phyloP scores from a whole-genome alignment of 1,284 basidiomycete genomes.

The Tilletia indica region DNA sequence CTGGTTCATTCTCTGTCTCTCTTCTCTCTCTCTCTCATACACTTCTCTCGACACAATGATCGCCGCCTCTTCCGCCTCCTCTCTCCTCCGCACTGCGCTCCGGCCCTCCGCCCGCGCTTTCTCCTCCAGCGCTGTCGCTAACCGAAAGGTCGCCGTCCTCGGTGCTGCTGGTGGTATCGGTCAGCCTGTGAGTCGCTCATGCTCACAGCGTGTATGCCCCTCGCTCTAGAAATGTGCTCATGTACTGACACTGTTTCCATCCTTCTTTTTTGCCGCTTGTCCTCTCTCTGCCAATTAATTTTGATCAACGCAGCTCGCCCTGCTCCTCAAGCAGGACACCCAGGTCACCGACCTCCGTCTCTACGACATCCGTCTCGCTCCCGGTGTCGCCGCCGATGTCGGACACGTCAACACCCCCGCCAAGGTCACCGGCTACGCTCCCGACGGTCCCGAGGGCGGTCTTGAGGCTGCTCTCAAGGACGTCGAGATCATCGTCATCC shows the following conservation, averaged over 20 bases:
- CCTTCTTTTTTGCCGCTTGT: not conserved
- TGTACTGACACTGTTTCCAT: not conserved
- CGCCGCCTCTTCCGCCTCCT: slow-evolving; percentile 31
- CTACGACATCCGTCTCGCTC: slow-evolving; percentile 53
- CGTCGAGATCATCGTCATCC: slow-evolving; percentile 88
- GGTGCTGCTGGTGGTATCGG: slow-evolving; percentile 82
- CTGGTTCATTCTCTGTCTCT: slow-evolving; percentile 1
- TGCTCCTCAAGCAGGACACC: slow-evolving; percentile 82
- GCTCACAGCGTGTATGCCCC: not conserved
- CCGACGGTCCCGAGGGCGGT: slow-evolving; percentile 66
- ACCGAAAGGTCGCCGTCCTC: slow-evolving; percentile 81
- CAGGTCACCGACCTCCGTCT: slow-evolving; percentile 68
- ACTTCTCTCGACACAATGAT: slow-evolving; percentile 33
- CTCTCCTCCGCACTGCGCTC: slow-evolving; percentile 32
- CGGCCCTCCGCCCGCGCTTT: slow-evolving; percentile 64
- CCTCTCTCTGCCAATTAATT: not conserved
- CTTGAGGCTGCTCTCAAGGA: slow-evolving; percentile 82
- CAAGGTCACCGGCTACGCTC: slow-evolving; percentile 75
- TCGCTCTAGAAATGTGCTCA: too few relatives aligned
- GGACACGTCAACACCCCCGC: slow-evolving; percentile 84
- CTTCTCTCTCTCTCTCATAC: slow-evolving; percentile 25
- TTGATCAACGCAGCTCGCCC: slow-evolving; percentile 62
- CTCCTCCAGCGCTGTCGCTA: slow-evolving; percentile 71
- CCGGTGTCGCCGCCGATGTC: slow-evolving; percentile 59
- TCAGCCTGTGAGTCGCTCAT: slow-evolving; percentile 59